phyloP scores from a whole-genome alignment of 768 basidiomycete species.

The Lactarius sp. region DNA sequence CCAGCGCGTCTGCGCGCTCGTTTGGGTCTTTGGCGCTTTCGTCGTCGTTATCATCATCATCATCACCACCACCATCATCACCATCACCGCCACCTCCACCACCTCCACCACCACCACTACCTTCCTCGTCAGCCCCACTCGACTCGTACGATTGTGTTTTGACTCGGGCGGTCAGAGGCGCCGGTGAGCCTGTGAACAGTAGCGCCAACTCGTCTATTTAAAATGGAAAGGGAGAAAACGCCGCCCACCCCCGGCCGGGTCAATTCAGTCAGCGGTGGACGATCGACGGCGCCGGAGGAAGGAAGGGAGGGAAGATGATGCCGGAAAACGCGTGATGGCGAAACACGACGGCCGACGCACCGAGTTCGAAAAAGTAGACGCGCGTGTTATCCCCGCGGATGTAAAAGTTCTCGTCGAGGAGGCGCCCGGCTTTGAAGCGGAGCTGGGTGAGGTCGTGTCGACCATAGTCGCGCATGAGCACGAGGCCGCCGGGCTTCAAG shows the following conservation, averaged over 20 bases:
- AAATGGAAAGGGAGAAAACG: no score
- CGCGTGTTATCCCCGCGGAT: constrained; percentile 95
- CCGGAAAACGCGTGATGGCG: no score
- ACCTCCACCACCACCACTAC: constrained; percentile 38
- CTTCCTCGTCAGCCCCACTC: constrained; percentile 30
- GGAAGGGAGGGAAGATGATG: not conserved
- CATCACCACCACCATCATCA: not conserved
- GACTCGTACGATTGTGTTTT: constrained; percentile 29
- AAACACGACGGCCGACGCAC: constrained; percentile 35
- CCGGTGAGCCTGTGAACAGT: constrained; percentile 65
- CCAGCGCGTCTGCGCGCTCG: not conserved
- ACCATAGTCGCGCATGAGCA: constrained; percentile 92
- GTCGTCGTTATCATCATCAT: not conserved
- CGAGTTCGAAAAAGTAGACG: constrained; percentile 93
- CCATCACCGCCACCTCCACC: constrained; percentile 25
- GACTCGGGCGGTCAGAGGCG: constrained; percentile 33
- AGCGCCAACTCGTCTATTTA: constrained; percentile 67
- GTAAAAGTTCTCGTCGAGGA: constrained; percentile 93
- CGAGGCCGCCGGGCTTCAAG: constrained; percentile 81
- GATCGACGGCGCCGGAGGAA: no score
- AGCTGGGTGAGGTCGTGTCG: constrained; percentile 93
- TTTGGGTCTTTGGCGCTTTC: not conserved
- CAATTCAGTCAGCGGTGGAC: not conserved
- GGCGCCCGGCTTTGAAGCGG: constrained; percentile 80
- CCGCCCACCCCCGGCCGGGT: no score